phyloP scores from a whole-genome alignment of 352 stramenopile species.

The Phytophthora brassicae region DNA sequence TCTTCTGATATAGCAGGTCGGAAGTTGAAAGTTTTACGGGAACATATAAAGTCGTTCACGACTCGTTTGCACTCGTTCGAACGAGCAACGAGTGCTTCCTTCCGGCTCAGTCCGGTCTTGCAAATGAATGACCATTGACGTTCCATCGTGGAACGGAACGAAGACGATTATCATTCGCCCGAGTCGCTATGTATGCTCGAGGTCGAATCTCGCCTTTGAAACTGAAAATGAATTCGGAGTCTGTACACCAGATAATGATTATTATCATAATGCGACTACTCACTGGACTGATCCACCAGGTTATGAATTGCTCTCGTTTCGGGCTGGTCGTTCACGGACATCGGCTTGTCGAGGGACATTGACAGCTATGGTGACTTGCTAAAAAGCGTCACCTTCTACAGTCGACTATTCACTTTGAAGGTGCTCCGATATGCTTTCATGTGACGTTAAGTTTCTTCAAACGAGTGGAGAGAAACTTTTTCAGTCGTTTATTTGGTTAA shows the following conservation, averaged over 20 bases:
- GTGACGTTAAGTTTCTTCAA: background rate
- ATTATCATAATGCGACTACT: constrained; percentile 29
- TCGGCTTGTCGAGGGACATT: constrained; percentile 13
- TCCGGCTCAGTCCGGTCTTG: background rate
- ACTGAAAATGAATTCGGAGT: too few relatives aligned
- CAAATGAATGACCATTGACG: constrained; percentile 8
- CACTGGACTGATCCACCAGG: constrained; percentile 14
- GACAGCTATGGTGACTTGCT: constrained; percentile 26
- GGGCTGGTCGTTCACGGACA: constrained; percentile 26
- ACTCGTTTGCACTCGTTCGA: constrained; percentile 19
- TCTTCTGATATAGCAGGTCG: background rate
- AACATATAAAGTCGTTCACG: background rate
- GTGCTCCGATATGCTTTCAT: too few relatives aligned
- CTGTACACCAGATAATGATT: background rate
- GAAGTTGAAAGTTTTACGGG: constrained; percentile 6
- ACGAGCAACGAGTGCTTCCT: background rate
- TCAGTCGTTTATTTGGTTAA: too few relatives aligned
- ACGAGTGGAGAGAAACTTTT: too few relatives aligned
- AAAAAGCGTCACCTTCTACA: constrained; percentile 22
- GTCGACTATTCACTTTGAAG: background rate
- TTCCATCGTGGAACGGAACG: background rate
- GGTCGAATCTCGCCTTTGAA: background rate
- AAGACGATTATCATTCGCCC: background rate
- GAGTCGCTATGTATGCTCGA: background rate
- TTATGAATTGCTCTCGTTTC: constrained; percentile 31